These are phyloP conservation scores for Peterozyma xylosa DNA, from an alignment of 805 yeast species.

Conservation along the genomic window DNA sequence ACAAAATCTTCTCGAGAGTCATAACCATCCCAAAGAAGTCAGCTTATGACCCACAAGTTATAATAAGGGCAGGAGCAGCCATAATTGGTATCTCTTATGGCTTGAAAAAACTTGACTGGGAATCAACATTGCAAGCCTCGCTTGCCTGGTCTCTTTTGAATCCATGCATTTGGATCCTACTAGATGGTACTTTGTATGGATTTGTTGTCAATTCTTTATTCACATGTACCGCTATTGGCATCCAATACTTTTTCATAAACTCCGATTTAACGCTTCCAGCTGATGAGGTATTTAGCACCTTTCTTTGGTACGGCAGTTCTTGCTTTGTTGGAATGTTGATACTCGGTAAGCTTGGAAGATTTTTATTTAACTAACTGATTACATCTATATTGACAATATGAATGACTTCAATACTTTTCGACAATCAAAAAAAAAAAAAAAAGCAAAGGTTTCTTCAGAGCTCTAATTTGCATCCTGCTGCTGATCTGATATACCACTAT, in stretches of 20 bases:
- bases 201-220: slow-evolving; percentile 30
- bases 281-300: slow-evolving; percentile 25
- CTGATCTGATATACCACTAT: background rate
- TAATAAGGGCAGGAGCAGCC: slow-evolving; percentile 43
- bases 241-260: background rate
- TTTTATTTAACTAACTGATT: slow-evolving; percentile 24
- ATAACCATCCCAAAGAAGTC: slow-evolving; percentile 5
- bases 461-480: background rate
- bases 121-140: slow-evolving; percentile 55
- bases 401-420: background rate
- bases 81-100: slow-evolving; percentile 68
- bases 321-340: slow-evolving; percentile 58
- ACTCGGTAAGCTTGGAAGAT: slow-evolving; percentile 65
- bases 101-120: slow-evolving; percentile 63
- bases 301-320: slow-evolving; percentile 54
- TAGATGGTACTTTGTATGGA: slow-evolving; percentile 54
- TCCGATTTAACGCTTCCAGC: slow-evolving; percentile 20
- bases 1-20: background rate
- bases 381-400: background rate
- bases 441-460: too few species aligned
- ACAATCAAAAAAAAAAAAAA: too few species aligned
- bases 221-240: slow-evolving; percentile 20
- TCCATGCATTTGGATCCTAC: slow-evolving; percentile 58
- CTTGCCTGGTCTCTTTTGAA: slow-evolving; percentile 55
- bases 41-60: slow-evolving; percentile 7